Conservation (phyloP, 2,329 filamentous ascomycete genomes). For the Fusarium multiceps region DNA sequence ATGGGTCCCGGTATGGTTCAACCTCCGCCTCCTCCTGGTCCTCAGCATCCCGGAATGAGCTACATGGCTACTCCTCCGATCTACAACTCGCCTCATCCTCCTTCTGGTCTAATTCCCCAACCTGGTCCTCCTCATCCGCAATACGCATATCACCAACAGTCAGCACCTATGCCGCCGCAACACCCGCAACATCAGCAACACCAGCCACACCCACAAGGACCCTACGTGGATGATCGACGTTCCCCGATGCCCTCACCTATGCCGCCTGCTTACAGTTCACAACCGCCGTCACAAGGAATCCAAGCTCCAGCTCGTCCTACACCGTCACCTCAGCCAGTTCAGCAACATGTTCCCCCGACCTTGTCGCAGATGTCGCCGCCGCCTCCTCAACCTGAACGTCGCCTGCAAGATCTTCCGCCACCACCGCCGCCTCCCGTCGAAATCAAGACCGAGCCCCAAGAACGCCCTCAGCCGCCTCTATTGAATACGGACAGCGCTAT, state of each 20-base stretch:
- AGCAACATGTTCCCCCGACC: constrained; percentile 62
- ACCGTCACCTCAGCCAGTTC: constrained; percentile 68
- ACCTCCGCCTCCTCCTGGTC: constrained; percentile 65
- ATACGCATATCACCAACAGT: constrained; percentile 41
- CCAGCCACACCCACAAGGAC: constrained; percentile 53
- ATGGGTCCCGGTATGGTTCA: constrained; percentile 79
- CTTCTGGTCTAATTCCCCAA: constrained; percentile 40
- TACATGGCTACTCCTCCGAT: constrained; percentile 89
- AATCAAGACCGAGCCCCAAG: constrained; percentile 60
- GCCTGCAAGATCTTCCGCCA: constrained; percentile 63
- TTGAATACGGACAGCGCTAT: constrained; percentile 64
- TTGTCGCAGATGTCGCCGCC: constrained; percentile 64
- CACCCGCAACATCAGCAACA: neutral
- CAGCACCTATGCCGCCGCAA: constrained; percentile 56
- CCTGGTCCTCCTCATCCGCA: constrained; percentile 33
- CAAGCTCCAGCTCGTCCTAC: constrained; percentile 61
- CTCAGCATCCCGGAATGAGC: constrained; percentile 71
- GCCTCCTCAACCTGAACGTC: constrained; percentile 60
- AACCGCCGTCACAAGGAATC: constrained; percentile 63
- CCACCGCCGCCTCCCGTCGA: constrained; percentile 64
- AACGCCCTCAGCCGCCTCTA: constrained; percentile 59
- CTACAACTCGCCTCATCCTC: constrained; percentile 71
- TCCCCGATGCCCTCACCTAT: constrained; percentile 71
- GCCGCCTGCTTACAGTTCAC: constrained; percentile 72
- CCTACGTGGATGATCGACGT: constrained; percentile 74